phyloP scores from a whole-genome alignment of 495 filamentous ascomycete species.

The Penicillium tannophilum region DNA sequence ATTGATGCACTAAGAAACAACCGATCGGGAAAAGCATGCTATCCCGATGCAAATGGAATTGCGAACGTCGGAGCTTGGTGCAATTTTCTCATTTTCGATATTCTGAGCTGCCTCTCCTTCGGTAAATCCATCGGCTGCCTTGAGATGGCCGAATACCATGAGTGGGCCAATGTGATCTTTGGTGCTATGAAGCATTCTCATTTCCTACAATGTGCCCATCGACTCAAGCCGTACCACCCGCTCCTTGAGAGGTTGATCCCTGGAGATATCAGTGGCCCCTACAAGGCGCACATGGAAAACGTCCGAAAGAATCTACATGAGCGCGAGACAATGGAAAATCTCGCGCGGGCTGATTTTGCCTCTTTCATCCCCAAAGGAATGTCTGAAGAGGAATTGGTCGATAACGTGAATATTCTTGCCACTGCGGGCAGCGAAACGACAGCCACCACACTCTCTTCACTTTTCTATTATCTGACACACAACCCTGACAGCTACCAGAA shows the following conservation, averaged over 20 bases:
- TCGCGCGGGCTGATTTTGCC: too few species aligned
- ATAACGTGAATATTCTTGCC: neutral
- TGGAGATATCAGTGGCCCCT: too few species aligned
- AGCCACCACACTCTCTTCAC: neutral
- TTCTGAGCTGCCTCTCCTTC: conserved; percentile 21
- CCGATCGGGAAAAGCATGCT: too few species aligned
- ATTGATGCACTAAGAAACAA: too few species aligned
- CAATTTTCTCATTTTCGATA: conserved; percentile 24
- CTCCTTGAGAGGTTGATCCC: neutral
- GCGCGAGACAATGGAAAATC: neutral
- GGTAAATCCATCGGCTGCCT: conserved; percentile 14
- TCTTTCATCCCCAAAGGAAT: neutral
- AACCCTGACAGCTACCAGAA: neutral
- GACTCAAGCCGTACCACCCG: neutral
- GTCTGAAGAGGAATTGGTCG: neutral
- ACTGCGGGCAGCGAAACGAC: neutral
- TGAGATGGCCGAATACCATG: neutral
- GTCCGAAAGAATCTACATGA: too few species aligned
- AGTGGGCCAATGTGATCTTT: neutral
- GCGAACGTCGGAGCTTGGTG: conserved; percentile 23
- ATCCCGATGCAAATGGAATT: too few species aligned
- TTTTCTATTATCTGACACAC: neutral
- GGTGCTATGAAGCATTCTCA: too few species aligned
- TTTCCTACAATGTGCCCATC: too few species aligned
- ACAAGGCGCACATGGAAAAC: too few species aligned